Conservation (phyloP, 2,329 filamentous ascomycete species). For the Hypoxylon sp. region DNA sequence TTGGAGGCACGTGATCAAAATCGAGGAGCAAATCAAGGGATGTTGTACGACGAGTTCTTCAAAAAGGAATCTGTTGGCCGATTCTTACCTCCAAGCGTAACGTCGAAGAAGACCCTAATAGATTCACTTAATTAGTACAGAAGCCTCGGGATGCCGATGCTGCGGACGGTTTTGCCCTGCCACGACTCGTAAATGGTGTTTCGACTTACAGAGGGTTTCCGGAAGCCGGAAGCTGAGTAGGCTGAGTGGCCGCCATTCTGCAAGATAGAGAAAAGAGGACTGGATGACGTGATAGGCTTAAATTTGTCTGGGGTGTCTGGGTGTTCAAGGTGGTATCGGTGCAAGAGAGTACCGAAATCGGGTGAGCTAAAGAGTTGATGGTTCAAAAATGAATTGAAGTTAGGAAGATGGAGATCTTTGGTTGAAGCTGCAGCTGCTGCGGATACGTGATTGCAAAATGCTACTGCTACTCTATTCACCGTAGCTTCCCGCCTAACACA, state of each 20-base stretch:
- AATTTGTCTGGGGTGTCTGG: too few relatives aligned
- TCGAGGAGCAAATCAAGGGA: too few relatives aligned
- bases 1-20: too few relatives aligned
- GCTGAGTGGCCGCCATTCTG: slow-evolving; percentile 50
- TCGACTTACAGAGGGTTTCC: slow-evolving; percentile 55
- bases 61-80: slow-evolving; percentile 11
- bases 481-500: too few relatives aligned
- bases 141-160: slow-evolving; percentile 16
- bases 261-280: slow-evolving; percentile 1
- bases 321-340: too few relatives aligned
- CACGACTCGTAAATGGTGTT: slow-evolving; percentile 31
- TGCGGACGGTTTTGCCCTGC: slow-evolving; percentile 24
- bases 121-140: slow-evolving; percentile 18
- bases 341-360: slow-evolving; percentile 14
- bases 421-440: too few relatives aligned
- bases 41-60: neutral
- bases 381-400: too few relatives aligned
- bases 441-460: too few relatives aligned
- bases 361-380: slow-evolving; percentile 2
- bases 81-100: slow-evolving; percentile 76
- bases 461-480: too few relatives aligned
- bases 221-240: slow-evolving; percentile 51
- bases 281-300: slow-evolving; percentile 15
- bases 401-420: neutral
- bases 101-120: slow-evolving; percentile 74